Conservation (phyloP, 1,284 basidiomycete genomes). For the Malassezia brasiliensis region DNA sequence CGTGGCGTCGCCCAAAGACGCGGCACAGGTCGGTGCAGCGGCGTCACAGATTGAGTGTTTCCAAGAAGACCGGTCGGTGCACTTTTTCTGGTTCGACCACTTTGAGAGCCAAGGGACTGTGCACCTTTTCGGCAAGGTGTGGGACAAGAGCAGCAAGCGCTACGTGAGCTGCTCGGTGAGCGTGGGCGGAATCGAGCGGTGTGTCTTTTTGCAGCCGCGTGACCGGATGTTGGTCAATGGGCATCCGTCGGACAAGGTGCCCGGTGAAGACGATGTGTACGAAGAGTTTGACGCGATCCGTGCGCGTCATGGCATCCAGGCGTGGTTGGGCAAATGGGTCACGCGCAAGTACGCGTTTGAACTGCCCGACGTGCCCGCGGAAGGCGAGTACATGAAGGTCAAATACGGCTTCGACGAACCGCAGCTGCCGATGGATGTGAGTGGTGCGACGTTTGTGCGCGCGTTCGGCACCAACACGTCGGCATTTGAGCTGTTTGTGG, state of each 20-base stretch:
- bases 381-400: constrained; percentile 75
- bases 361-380: constrained; percentile 68
- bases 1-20: background rate
- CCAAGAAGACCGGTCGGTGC: constrained; percentile 19
- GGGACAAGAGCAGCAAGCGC: constrained; percentile 46
- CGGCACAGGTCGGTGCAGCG: background rate
- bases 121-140: constrained; percentile 45
- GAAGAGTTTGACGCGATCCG: constrained; percentile 74
- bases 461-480: constrained; percentile 88
- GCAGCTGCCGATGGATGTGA: constrained; percentile 57
- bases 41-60: constrained; percentile 1
- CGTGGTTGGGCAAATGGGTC: constrained; percentile 61
- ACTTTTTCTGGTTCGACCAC: constrained; percentile 47
- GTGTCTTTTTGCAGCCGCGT: constrained; percentile 79
- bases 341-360: constrained; percentile 89
- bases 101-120: constrained; percentile 40
- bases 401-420: constrained; percentile 48
- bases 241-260: constrained; percentile 60
- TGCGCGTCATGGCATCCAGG: constrained; percentile 64
- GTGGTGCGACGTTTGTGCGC: constrained; percentile 71
- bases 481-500: constrained; percentile 85
- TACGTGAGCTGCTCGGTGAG: constrained; percentile 84
- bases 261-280: constrained; percentile 60
- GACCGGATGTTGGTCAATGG: constrained; percentile 49
- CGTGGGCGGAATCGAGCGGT: constrained; percentile 75